A percentile compares a stretch with the other conserved stretches of the same genome.
Conservation (phyloP, 208 protist genomes). For the Crithidia sp. region DNA sequence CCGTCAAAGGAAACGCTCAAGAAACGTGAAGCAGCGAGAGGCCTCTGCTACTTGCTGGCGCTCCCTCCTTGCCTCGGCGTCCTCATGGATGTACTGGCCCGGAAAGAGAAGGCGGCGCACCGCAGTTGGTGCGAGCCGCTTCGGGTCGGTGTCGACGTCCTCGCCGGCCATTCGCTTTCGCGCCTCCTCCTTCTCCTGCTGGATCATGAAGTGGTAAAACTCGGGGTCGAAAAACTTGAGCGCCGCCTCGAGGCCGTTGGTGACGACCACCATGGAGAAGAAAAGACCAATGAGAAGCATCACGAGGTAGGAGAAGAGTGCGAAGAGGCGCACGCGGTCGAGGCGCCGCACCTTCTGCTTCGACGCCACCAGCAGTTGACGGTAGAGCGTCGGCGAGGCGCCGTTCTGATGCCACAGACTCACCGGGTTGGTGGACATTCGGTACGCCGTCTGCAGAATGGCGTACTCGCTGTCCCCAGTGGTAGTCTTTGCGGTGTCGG, state of each 20-base stretch:
- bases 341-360: constrained; percentile 34
- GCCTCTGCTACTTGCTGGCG: not conserved
- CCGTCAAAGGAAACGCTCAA: not conserved
- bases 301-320: constrained; percentile 60
- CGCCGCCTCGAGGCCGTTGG: constrained; percentile 51
- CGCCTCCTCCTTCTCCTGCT: constrained; percentile 76
- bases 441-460: constrained; percentile 73
- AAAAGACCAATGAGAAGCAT: constrained; percentile 57
- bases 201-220: constrained; percentile 79
- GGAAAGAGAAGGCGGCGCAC: constrained; percentile 72
- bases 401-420: constrained; percentile 87
- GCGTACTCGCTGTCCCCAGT: constrained; percentile 51
- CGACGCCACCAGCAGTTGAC: constrained; percentile 38
- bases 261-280: constrained; percentile 66
- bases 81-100: constrained; percentile 71
- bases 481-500: constrained; percentile 57
- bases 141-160: constrained; percentile 74
- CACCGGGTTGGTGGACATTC: constrained; percentile 60
- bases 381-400: constrained; percentile 61
- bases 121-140: constrained; percentile 72
- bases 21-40: not conserved
- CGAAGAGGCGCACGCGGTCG: constrained; percentile 58
- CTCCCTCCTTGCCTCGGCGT: constrained; percentile 4
- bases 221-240: constrained; percentile 78
- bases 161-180: constrained; percentile 49